Evolutionary conservation across 2,329 filamentous ascomycete genomes (phyloP), one percentile per base, ranked within the genome.

Genomic region (Cladosporium sp.): DNA sequence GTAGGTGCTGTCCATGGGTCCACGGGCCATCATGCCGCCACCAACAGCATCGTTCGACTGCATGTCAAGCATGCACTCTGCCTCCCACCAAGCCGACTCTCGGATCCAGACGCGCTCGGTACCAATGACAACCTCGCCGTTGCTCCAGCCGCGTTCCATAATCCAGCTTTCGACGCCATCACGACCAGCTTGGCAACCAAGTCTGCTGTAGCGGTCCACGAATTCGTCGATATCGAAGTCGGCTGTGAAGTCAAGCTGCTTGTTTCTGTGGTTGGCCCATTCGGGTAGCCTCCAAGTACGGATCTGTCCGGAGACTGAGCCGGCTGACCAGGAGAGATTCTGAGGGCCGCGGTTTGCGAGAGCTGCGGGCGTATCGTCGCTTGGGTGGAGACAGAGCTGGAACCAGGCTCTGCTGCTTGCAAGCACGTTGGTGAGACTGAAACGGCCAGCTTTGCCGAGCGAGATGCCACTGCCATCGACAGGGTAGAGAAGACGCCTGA

Each of bases 191-290:
- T 90, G 87, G 78, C 95, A 99, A 15, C 95, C 95, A 0, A 99
- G 85, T 6, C 87, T 83, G 5, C 88, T 84, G 76, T 97, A 99
- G 54, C 95, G 88, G 71, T 90, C 88, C 24, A 89, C 86, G 73
- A 99, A 98, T 77, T 99, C 95, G 18, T 97, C 92, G 5, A 93
- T 82, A 73, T 99, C 95, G 71, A 98, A 99, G 74, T 99, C 95
- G 1, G 93, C 92, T 0, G 95, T 99, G 78, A 96, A 99, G 76
- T 99, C 95, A 2, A 98, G 87, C 73, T 90, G 88, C 76, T 92
- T 92, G 77, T 93, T 96, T 59, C 95, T 88, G 65, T 94, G 89
- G 76, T 98, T 99, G 1, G 93, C 92, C 95, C 95, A 99, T 78
- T 99, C 95, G 0, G 95, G 91, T 18, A 99, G 83, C 73, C 95